Base-by-base conservation (phyloP, 208 protist species). In the Leishmania guyanensis region DNA sequence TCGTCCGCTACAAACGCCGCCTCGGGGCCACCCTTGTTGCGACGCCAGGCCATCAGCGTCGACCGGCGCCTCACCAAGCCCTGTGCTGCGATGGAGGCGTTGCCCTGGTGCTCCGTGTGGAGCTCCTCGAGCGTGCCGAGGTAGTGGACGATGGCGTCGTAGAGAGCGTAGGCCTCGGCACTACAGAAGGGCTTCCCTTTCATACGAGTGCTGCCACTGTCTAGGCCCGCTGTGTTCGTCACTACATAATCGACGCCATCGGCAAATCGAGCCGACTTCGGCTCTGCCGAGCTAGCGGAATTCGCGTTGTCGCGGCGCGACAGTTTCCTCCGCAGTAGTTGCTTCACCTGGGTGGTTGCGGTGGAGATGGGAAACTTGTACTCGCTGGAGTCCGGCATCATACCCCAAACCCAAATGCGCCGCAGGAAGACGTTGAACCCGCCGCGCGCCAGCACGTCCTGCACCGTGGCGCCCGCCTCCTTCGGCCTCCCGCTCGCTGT, bases 111-210 rank as follows among this genome's bases (percentile, higher is more conserved):
- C 83, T 86, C 75, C 54, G 58, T 76, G 80, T 77, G 82, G 46
- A 88, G 71, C 39, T 86, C 82, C 39, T 79, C 78, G 36, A 88
- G 64, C 22, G 78, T 85, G 72, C 65, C 68, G 29, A 94, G 82
- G 84, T 94, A 94, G 70, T 89, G 73, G 46, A 70, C 82, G 26
- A 92, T 81, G 71, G 88, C 89, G 73, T 94, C 91, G 83, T 90
- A 94, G 50, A 94, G 77, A 16, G 89, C 89, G 60, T 87, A 91
- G 10, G 81, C 84, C 81, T 94, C 91, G 9, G 78, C 53, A 5
- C 77, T 66, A 39, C 79, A 64, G 75, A 92, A 92, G 12, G 89
- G 85, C 1, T 84, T 48, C 29, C 87, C 84, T 29, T 66, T 64
- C 6, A 70, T 71, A 8, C 39, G 56, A 26, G 69, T 73, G 60